Evolutionary conservation across 345 rosid genomes (phyloP), one percentile per base, ranked within the genome.

Genomic region (Barbarea vulgaris): DNA sequence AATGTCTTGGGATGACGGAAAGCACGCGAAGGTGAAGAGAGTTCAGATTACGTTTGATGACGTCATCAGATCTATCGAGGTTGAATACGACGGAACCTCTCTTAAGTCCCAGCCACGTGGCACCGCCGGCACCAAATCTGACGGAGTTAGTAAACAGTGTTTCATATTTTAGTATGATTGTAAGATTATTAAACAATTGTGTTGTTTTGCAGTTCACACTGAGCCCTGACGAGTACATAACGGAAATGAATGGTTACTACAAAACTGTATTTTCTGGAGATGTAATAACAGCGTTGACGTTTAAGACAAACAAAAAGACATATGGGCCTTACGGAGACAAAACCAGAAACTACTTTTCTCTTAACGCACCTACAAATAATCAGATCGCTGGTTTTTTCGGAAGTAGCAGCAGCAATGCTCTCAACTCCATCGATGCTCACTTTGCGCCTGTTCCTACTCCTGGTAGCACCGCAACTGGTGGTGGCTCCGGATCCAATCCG

Each of bases 1-100:
- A 4, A 75, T 67, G 79, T 75, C 73, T 67, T 75, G 79, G 79
- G 79, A 75, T 19, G 79, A 75, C 61, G 79, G 79, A 67, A 75
- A 59, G 31, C 73, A 75, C 73, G 0, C 61, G 18, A 75, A 75
- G 61, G 79, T 75, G 53, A 67, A 67, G 46, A 34, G 13, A 9
- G 61, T 66, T 18, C 21, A 47, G 53, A 51, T 75, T 0, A 75
- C 73, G 18, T 58, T 28, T 33, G 79, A 58, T 48, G 73, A 67
- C 21, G 79, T 37, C 54, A 75, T 75, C 67, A 67, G 13, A 1
- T 75, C 73, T 28, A 67, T 75, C 17, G 34, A 75, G 53, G 72
- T 67, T 3, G 79, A 58, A 2, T 67, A 75, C 52, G 33, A 58
- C 18, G 79, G 67, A 13, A 36, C 67, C 39, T 24, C 22, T 19